Base-by-base conservation (phyloP, 164 flowering plant species). In the Dillenia suffruticosa region DNA sequence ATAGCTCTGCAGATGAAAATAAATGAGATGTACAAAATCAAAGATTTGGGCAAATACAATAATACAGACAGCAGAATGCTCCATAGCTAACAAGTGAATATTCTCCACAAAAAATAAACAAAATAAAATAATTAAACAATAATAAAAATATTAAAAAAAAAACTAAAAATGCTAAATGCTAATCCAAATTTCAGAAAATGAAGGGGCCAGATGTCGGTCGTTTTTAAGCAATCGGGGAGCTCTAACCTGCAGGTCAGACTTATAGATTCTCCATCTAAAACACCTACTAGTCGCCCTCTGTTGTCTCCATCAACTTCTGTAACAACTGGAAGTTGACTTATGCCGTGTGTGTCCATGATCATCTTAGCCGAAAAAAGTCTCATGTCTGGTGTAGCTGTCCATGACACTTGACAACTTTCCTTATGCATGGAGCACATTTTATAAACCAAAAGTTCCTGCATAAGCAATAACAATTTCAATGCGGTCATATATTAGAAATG, bases 311-410 rank as follows among this genome's bases (percentile, higher is more conserved):
- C 59, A 54, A 77, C 67, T 62, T 82, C 83, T 24, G 74, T 64
- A 60, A 83, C 76, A 70, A 91, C 97, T 58, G 93, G 95, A 66
- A 91, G 81, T 62, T 81, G 86, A 74, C 67, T 73, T 50, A 83
- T n/a, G 19, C 84, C 80, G 62, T 80, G 63, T 57, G 55, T 79
- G 43, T 77, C 66, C 97, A 91, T 87, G 46, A 82, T 61, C 48
- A 45, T 68, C 56, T 71, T 70, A 49, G 84, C 91, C 61, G 77
- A 72, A 51, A 66, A 68, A 49, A 91, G 82, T 69, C 74, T 75
- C 96, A 84, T 91, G 71, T 67, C 58, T 17, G 96, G 93, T 43
- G 83, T 84, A 69, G 77, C 87, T 10, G 85, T 82, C 78, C 87
- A 76, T 26, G 76, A 59, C 13, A 75, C 74, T 62, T 13, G 67